phyloP scores from a whole-genome alignment of 768 basidiomycete genomes.

The Suillus americanus region DNA sequence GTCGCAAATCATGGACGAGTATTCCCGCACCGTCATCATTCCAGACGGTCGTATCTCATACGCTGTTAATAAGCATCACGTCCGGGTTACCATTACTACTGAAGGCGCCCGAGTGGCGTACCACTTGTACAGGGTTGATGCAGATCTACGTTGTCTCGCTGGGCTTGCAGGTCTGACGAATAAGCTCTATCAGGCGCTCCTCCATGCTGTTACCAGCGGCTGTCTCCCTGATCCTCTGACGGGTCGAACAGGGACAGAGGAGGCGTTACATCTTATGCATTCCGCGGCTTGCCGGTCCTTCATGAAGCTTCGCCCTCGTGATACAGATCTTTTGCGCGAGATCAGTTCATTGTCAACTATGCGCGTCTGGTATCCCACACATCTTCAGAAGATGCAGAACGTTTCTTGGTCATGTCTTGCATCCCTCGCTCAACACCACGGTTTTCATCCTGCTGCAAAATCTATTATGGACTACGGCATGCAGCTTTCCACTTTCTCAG shows the following conservation, averaged over 20 bases:
- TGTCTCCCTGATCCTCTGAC: slow-evolving; percentile 45
- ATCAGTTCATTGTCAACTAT: slow-evolving; percentile 36
- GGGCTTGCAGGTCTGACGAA: slow-evolving; percentile 27
- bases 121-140: slow-evolving; percentile 31
- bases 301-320: slow-evolving; percentile 29
- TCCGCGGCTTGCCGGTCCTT: slow-evolving; percentile 42
- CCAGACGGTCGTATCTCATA: slow-evolving; percentile 34
- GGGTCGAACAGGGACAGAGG: slow-evolving; percentile 42
- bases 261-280: slow-evolving; percentile 39
- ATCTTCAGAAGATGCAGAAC: slow-evolving; percentile 39
- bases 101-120: slow-evolving; percentile 15
- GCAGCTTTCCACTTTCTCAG: not conserved
- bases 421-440: not conserved
- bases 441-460: not conserved
- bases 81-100: slow-evolving; percentile 15
- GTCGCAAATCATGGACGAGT: not conserved
- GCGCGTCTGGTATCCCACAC: slow-evolving; percentile 38
- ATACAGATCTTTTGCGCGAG: slow-evolving; percentile 31
- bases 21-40: slow-evolving; percentile 33
- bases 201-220: slow-evolving; percentile 44
- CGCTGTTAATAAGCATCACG: slow-evolving; percentile 14
- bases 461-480: not conserved
- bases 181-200: slow-evolving; percentile 38
- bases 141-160: slow-evolving; percentile 27
- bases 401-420: slow-evolving; percentile 15